phyloP scores from a whole-genome alignment of 2,329 filamentous ascomycete species.

The Botrytis byssoidea region DNA sequence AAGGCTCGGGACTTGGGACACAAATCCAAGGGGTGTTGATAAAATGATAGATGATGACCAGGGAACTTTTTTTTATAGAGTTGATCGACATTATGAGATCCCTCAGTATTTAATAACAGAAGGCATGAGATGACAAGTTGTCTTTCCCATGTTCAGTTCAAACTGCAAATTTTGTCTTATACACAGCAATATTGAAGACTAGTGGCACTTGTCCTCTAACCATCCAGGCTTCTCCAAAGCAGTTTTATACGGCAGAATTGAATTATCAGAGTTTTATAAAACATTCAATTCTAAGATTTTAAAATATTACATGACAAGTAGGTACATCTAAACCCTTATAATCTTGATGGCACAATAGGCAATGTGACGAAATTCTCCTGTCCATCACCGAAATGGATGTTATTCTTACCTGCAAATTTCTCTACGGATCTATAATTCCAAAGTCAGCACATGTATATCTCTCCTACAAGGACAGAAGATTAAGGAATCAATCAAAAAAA shows the following conservation, averaged over 20 bases:
- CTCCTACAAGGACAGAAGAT: not conserved
- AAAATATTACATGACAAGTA: accelerated
- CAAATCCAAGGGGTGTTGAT: not conserved
- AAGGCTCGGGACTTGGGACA: not conserved
- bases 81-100: accelerated
- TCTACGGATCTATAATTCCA: not conserved
- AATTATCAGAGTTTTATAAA: not conserved
- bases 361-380: not conserved
- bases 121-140: not conserved
- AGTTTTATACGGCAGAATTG: not conserved
- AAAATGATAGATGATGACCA: not conserved
- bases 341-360: not conserved
- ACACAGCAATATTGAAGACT: not conserved
- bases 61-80: not conserved
- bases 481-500: not conserved
- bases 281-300: not conserved
- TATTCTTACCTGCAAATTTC: not conserved
- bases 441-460: not conserved
- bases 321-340: not conserved
- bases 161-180: not conserved
- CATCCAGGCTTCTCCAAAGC: not conserved
- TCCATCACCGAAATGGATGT: not conserved
- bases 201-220: accelerated
- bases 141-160: not conserved
- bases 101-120: not conserved